These are phyloP conservation scores for Annulohypoxylon maeteangense DNA, from an alignment of 495 filamentous ascomycete species.

Conservation along the genomic window DNA sequence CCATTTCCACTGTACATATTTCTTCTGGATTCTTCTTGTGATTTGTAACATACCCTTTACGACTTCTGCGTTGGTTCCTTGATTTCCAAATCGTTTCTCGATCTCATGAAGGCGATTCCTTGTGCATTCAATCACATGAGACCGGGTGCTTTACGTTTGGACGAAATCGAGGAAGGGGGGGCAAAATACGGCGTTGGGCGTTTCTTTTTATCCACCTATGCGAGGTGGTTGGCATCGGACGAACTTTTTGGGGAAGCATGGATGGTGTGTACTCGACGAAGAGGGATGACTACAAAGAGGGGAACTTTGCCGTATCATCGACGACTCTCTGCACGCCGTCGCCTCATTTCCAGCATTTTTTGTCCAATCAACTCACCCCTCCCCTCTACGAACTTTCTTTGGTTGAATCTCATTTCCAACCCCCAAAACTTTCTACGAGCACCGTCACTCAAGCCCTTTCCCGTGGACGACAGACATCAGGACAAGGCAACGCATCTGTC, in stretches of 20 bases:
- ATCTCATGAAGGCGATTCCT: constrained; percentile 40
- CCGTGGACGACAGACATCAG: constrained; percentile 10
- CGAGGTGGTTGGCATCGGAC: constrained; percentile 33
- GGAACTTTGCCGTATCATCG: constrained; percentile 8
- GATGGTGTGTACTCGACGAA: constrained; percentile 27
- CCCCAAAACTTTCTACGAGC: constrained; percentile 6
- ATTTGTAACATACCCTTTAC: constrained; percentile 51
- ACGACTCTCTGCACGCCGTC: not conserved
- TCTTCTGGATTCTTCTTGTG: constrained; percentile 44
- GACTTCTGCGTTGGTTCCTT: constrained; percentile 41
- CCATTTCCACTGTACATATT: constrained; percentile 48
- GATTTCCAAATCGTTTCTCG: constrained; percentile 35
- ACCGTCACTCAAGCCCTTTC: constrained; percentile 7
- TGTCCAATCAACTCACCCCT: constrained; percentile 3
- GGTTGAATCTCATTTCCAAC: constrained; percentile 13
- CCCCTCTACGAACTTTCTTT: constrained; percentile 13
- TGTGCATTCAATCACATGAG: constrained; percentile 43
- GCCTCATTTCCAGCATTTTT: constrained; percentile 18
- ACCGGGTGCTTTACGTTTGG: constrained; percentile 39
- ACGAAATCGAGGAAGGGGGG: constrained; percentile 35
- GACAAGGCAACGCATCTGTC: constrained; percentile 4
- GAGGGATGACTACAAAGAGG: constrained; percentile 33
- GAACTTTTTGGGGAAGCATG: constrained; percentile 29
- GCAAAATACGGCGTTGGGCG: constrained; percentile 46
- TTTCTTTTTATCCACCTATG: constrained; percentile 33